Conservation (phyloP, 345 rosid species). For the Hibiscus trionum region DNA sequence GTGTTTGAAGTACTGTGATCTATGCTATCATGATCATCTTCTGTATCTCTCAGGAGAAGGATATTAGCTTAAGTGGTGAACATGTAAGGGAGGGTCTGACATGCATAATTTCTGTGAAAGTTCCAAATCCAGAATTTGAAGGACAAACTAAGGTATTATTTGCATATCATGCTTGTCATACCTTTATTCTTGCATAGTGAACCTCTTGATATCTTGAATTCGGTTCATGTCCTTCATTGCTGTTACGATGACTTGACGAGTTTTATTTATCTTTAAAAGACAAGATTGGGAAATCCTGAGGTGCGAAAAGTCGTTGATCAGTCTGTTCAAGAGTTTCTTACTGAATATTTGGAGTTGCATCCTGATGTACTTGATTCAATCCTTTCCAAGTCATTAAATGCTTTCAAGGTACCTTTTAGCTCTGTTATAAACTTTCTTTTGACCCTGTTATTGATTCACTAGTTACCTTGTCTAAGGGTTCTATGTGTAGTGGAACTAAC, state of each 20-base stretch:
- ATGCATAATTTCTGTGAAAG: conserved; percentile 89
- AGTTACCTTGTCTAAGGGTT: not conserved
- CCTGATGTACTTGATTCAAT: conserved; percentile 90
- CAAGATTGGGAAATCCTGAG: conserved; percentile 99
- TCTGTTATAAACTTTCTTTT: not conserved
- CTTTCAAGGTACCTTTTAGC: conserved; percentile 65
- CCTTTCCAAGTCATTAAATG: conserved; percentile 85
- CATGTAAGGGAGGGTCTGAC: conserved; percentile 98
- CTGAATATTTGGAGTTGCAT: conserved; percentile 92
- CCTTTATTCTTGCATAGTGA: not conserved
- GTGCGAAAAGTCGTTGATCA: conserved; percentile 92
- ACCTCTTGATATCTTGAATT: not conserved
- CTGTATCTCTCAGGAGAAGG: conserved; percentile 66
- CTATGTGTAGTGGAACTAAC: not conserved
- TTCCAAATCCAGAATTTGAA: conserved; percentile 98
- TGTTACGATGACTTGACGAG: conserved; percentile 11
- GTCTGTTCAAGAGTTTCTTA: conserved; percentile 89
- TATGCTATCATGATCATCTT: conserved; percentile 9
- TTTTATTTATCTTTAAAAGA: conserved; percentile 35
- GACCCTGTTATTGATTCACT: not conserved
- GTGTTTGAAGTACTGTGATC: not conserved
- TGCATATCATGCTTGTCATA: conserved; percentile 5
- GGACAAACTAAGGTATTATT: conserved; percentile 91
- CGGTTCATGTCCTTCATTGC: not conserved
- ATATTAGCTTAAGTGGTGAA: conserved; percentile 83